Evolutionary conservation across 2,329 filamentous ascomycete genomes (phyloP).

Genomic region (Elsinoe necatrix): DNA sequence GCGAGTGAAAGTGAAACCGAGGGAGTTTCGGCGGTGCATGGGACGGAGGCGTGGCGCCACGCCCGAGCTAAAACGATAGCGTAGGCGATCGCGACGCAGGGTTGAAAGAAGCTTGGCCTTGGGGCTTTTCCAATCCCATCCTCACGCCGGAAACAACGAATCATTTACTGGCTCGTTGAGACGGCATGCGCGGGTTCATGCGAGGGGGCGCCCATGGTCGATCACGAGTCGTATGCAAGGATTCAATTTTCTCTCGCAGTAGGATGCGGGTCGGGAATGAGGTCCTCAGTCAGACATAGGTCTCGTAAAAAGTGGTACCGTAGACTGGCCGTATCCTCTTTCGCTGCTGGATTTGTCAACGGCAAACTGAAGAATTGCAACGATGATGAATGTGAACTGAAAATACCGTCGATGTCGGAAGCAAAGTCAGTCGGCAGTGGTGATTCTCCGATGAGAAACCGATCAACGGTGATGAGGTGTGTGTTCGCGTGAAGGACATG

Average conservation of each 20-base stretch:
- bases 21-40: not conserved
- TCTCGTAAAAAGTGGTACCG: not conserved
- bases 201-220: not conserved
- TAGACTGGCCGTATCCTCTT: not conserved
- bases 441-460: not conserved
- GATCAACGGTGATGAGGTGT: not conserved
- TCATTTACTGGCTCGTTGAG: not conserved
- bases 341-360: not conserved
- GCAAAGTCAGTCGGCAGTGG: slow-evolving; percentile 1
- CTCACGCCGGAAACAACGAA: not conserved
- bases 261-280: slow-evolving; percentile 1
- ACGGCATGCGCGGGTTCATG: slow-evolving; percentile 1
- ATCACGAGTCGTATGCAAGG: slow-evolving; percentile 9
- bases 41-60: slow-evolving; percentile 11
- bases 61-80: slow-evolving; percentile 14
- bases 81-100: slow-evolving; percentile 13
- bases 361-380: not conserved
- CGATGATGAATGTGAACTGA: not conserved
- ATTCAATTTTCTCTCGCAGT: not conserved
- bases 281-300: slow-evolving; percentile 8
- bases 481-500: not conserved
- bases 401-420: slow-evolving; percentile 8
- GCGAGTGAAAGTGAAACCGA: slow-evolving; percentile 9
- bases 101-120: slow-evolving; percentile 2
- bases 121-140: not conserved